Base-by-base conservation (phyloP, 2,329 filamentous ascomycete species). In the Colletotrichum chlorophyti region DNA sequence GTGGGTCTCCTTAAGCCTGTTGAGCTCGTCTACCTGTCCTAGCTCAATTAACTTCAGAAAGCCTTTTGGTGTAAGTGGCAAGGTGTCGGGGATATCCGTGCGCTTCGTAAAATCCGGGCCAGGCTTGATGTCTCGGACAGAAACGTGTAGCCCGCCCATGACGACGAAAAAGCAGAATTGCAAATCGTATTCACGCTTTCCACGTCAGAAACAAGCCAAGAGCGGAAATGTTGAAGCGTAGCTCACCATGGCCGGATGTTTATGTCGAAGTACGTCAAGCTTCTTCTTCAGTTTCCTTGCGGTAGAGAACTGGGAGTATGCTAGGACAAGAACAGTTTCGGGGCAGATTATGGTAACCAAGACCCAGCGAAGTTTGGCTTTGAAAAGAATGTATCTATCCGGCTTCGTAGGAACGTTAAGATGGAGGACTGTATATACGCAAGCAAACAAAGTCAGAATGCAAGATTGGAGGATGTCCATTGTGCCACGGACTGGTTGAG, bases 341-440 rank as follows among this genome's bases (percentile, higher is more conserved):
- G 74, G 73, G 0, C 64, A 65, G 21, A 73, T 61, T 2, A 76
- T 62, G 0, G 67, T 68, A 0, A 70, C 51, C 0, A 69, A 5
- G 9, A 69, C 64, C 73, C 72, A 75, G 37, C 60, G 59, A 5
- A 65, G 14, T 53, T 72, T 70, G 10, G 55, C 57, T 6, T 42
- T n/a, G 2, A 63, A 8, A 9, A 9, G 57, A 7, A 8, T 47
- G 21, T 19, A 63, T 41, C 50, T 48, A 47, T 10, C 51, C n/a
- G 2, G 47, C 51, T 38, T 50, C 37, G 35, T 37, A 11, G 70
- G 70, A n/a, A 77, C 65, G 38, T 76, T 75, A 4, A 76, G 63
- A 51, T 76, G 73, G 3, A 77, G 51, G 2, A 72, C 71, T 4
- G 70, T 68, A 60, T 70, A 76, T 6, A 74, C 69, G 59, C 72